Conservation (phyloP, 805 yeast species). For the Yarrowia hollandica region DNA sequence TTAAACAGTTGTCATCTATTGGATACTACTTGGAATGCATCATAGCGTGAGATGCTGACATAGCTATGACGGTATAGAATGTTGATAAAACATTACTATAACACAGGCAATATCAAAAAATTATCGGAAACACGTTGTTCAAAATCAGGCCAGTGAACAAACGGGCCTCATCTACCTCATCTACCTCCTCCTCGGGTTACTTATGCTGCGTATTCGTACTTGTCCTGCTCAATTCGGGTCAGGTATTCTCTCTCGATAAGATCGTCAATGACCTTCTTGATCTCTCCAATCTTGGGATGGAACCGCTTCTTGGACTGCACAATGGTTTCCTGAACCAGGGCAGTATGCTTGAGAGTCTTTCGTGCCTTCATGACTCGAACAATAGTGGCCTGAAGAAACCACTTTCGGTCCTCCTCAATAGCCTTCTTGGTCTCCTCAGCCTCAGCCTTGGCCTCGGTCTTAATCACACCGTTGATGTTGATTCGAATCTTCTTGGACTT, state of each 20-base stretch:
- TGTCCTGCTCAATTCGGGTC: slow-evolving; percentile 68
- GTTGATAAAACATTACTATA: too few species aligned
- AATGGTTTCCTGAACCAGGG: slow-evolving; percentile 81
- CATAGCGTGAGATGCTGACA: too few species aligned
- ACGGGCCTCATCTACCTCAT: too few species aligned
- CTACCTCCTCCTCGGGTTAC: too few species aligned
- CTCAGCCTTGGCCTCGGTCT: slow-evolving; percentile 64
- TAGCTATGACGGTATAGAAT: too few species aligned
- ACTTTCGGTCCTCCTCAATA: slow-evolving; percentile 81
- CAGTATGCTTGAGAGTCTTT: slow-evolving; percentile 73
- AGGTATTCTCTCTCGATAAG: slow-evolving; percentile 85
- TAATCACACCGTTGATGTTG: slow-evolving; percentile 63
- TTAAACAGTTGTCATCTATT: too few species aligned
- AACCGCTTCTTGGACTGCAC: slow-evolving; percentile 82
- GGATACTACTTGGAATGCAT: too few species aligned
- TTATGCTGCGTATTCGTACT: slow-evolving; percentile 81
- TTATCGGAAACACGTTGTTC: too few species aligned
- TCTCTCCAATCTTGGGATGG: slow-evolving; percentile 79
- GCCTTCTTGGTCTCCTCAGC: slow-evolving; percentile 74
- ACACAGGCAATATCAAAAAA: too few species aligned
- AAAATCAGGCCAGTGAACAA: too few species aligned
- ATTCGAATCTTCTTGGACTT: slow-evolving; percentile 81
- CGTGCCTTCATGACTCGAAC: slow-evolving; percentile 97
- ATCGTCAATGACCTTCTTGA: slow-evolving; percentile 80
- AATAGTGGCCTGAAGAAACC: slow-evolving; percentile 86